Base-by-base conservation (phyloP, 148 eudicot species). In the Heliosperma pusillum region DNA sequence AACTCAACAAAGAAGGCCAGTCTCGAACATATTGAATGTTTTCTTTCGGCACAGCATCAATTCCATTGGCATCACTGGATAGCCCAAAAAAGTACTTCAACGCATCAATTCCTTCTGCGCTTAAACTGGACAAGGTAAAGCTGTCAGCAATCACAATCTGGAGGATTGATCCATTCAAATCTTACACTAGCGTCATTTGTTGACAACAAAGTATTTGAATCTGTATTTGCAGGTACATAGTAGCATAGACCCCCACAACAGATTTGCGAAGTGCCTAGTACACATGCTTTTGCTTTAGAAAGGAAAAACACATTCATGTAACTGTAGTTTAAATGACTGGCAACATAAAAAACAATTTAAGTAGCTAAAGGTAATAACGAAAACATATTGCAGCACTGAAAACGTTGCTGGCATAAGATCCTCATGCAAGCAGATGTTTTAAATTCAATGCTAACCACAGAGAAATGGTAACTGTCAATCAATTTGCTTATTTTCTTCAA, bases 51-150 rank as follows among this genome's bases (percentile, higher is more conserved):
- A 73, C 67, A 65, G 56, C 84, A 84, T 80, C 82, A 68, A n/a
- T 58, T 72, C 79, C 82, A 83, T 64, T 85, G 15, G 30, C 42
- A 70, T 74, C 90, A 78, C 63, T 72, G 56, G 77, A 80, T 72
- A 90, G 70, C 72, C 97, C 97, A 77, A 92, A 92, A 11, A 92
- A 74, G 80, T 80, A 88, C 83, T 89, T 96, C 70, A 90, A 70
- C 17, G 86, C 87, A 78, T 77, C 86, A 76, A 90, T 82, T 78
- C 84, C 89, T 57, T 87, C 94, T 74, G 76, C 62, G 59, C 83
- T 82, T 53, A 90, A 73, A 61, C 92, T 95, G 85, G 71, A 76
- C 59, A 77, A 33, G 73, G 69, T 60, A 76, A 59, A 66, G 26
- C 26, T 10, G 56, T 60, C 58, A 81, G 83, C 33, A 29, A 45